Base-by-base conservation (phyloP, 805 yeast genomes). In the Cyberlindnera sargentensis region DNA sequence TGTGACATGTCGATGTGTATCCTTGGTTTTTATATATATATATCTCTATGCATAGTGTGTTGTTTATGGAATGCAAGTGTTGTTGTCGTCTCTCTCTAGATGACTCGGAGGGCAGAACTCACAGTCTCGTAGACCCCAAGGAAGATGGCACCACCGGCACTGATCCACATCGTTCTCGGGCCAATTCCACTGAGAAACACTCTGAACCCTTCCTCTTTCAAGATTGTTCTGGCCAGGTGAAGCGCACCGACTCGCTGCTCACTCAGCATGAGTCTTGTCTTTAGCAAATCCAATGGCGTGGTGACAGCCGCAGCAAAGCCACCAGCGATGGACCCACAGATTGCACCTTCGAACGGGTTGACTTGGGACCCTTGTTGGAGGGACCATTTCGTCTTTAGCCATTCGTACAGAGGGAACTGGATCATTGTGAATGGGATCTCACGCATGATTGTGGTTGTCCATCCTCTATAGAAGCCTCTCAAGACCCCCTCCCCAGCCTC, bases 101-200 rank as follows among this genome's bases (percentile, higher is more conserved):
- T 15, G 20, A 15, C 20, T 15, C 20, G 20, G 20, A 56, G 29
- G 2, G 53, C 34, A 2, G 49, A 41, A 28, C 48, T 53, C 1
- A 52, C 54, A 24, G 81, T 63, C 64, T 95, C 99, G 59, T 93
- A 93, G 43, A 87, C 86, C 4, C 99, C 99, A 44, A 93, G 69
- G 68, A 95, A 93, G 15, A 95, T 89, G 15, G 98, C 96, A 28
- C 99, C 99, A 23, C 99, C 99, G 4, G 95, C 93, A 66, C 95
- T 82, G 45, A 93, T 91, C 99, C 99, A 93, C 78, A 85, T 72
- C 0, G 97, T 90, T 61, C 99, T 74, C 4, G 99, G 98, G 1
- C 95, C 97, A 27, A 91, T 73, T 10, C 99, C 99, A 39, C 75
- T 75, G 59, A 78, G 75, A 51, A 93, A 88, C 1, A 84, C 88